Evolutionary conservation across 495 filamentous ascomycete species (phyloP).

Genomic region (Annulohypoxylon stygium): DNA sequence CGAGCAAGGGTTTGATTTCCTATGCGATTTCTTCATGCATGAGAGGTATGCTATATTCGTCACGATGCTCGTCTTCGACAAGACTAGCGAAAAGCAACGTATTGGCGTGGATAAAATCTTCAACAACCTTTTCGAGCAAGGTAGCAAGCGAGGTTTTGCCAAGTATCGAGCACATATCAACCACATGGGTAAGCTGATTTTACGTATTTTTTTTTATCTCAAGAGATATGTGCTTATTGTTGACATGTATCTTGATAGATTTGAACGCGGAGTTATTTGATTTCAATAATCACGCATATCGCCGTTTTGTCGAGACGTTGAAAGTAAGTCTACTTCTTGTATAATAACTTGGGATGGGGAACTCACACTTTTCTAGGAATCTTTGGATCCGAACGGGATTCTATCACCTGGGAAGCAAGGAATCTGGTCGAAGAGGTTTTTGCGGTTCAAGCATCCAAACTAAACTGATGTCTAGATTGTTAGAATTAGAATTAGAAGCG

Average conservation of each 20-base stretch:
- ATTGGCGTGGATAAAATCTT: slow-evolving; percentile 51
- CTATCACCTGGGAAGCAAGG: slow-evolving; percentile 46
- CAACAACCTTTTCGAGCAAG: slow-evolving; percentile 52
- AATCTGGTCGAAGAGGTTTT: slow-evolving; percentile 42
- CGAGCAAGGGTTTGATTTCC: slow-evolving; percentile 57
- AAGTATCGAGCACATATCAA: slow-evolving; percentile 60
- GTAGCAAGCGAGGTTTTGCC: slow-evolving; percentile 56
- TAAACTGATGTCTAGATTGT: neutral
- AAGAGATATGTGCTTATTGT: slow-evolving; percentile 21
- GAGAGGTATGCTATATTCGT: slow-evolving; percentile 59
- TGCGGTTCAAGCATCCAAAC: slow-evolving; percentile 6
- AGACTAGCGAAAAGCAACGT: slow-evolving; percentile 54
- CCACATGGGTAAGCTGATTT: slow-evolving; percentile 56
- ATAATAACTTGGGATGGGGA: neutral
- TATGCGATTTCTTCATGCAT: slow-evolving; percentile 62
- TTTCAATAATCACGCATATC: slow-evolving; percentile 59
- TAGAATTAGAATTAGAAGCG: neutral
- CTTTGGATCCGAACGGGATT: slow-evolving; percentile 44
- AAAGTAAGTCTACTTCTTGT: slow-evolving; percentile 49
- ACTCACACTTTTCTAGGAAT: slow-evolving; percentile 23
- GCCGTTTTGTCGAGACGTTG: slow-evolving; percentile 58
- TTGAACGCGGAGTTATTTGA: slow-evolving; percentile 59
- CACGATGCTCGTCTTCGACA: slow-evolving; percentile 61
- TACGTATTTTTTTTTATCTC: neutral
- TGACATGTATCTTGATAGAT: slow-evolving; percentile 40